Conservation (phyloP, 768 basidiomycete genomes). For the Hericium coralloides region DNA sequence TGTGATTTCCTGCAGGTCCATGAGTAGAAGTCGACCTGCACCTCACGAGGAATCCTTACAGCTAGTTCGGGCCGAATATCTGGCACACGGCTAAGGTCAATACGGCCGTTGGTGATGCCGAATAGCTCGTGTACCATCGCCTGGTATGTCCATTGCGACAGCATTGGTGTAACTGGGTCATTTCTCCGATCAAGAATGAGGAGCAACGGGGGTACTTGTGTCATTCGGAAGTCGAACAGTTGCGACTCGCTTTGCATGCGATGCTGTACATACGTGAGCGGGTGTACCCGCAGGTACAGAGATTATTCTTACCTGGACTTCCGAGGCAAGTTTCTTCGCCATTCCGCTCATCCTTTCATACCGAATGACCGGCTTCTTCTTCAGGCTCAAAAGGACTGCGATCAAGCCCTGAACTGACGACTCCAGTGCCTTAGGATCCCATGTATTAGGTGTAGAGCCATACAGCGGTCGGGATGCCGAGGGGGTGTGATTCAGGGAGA, state of each 20-base stretch:
- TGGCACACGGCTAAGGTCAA: conserved; percentile 75
- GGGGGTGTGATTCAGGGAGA: conserved; percentile 77
- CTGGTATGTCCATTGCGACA: conserved; percentile 99
- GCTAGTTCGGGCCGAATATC: conserved; percentile 81
- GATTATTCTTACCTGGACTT: conserved; percentile 58
- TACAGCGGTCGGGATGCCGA: conserved; percentile 56
- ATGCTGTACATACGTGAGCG: conserved; percentile 38
- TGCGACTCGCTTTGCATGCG: conserved; percentile 71
- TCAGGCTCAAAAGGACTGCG: conserved; percentile 85
- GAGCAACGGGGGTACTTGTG: conserved; percentile 81
- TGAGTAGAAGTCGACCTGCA: not conserved
- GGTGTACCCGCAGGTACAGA: not conserved
- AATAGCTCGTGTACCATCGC: conserved; percentile 98
- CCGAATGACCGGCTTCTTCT: conserved; percentile 91
- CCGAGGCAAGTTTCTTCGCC: conserved; percentile 82
- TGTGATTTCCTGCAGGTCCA: conserved; percentile 69
- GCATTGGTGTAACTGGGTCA: conserved; percentile 92
- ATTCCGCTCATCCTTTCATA: conserved; percentile 91
- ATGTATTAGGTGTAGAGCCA: conserved; percentile 61
- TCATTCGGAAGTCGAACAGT: conserved; percentile 87
- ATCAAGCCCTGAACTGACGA: conserved; percentile 73
- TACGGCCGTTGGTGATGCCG: conserved; percentile 89
- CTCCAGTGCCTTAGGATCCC: conserved; percentile 68
- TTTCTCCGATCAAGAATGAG: conserved; percentile 92
- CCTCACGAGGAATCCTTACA: conserved; percentile 33